Evolutionary conservation across 2,329 filamentous ascomycete genomes (phyloP).

Genomic region (Daldinia eschscholtzii): DNA sequence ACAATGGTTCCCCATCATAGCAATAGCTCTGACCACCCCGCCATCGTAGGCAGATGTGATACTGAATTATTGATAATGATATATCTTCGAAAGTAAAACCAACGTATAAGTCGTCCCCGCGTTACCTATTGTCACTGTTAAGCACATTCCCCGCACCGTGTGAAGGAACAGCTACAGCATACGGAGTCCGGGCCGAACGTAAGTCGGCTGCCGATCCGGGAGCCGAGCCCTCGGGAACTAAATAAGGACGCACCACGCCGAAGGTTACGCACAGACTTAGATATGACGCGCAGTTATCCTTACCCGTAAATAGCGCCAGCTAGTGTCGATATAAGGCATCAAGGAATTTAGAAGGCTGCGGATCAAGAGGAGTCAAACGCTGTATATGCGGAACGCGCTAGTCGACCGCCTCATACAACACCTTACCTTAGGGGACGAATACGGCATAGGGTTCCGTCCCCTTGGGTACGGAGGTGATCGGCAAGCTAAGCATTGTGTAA

Average conservation of each 20-base stretch:
- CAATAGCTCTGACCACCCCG: no score
- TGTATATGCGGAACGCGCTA: not conserved
- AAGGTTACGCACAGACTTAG: slow-evolving; percentile 5
- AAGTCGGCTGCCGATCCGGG: slow-evolving; percentile 2
- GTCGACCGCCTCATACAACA: not conserved
- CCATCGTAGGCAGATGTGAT: not conserved
- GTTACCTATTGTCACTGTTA: not conserved
- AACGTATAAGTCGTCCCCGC: not conserved
- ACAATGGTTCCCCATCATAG: not conserved
- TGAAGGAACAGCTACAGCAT: not conserved
- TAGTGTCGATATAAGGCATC: not conserved
- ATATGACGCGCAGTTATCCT: not conserved
- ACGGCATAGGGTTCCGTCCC: not conserved
- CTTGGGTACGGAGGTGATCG: not conserved
- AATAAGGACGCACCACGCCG: not conserved
- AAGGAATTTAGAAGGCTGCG: not conserved
- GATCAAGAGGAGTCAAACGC: not conserved
- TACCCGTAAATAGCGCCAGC: not conserved
- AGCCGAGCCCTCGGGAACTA: slow-evolving; percentile 3
- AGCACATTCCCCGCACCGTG: not conserved
- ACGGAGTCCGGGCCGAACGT: slow-evolving; percentile 5
- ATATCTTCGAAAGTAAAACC: not conserved
- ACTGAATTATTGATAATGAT: not conserved
- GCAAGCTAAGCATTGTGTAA: not conserved
- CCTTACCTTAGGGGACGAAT: not conserved